A percentile compares a stretch with the other conserved stretches of the same genome.
These are phyloP conservation scores for Picochlorum costavermella DNA, from an alignment of 139 green algal genomes.

Conservation along the genomic window DNA sequence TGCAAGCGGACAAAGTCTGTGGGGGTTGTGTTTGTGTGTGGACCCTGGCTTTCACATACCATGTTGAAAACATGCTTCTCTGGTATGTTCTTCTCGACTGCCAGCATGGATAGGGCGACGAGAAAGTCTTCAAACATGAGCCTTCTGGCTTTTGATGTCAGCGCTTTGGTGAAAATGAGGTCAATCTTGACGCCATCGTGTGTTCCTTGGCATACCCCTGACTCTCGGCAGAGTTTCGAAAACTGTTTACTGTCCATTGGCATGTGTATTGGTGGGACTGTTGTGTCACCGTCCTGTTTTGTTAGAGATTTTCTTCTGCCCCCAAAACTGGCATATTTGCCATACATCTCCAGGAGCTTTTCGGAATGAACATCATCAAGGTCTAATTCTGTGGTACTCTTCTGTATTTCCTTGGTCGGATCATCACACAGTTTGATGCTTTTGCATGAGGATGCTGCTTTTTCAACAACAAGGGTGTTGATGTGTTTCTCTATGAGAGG, in stretches of 20 bases:
- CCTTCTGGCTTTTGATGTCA: background rate
- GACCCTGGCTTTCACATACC: background rate
- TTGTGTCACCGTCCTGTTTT: background rate
- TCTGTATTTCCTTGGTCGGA: background rate
- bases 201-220: background rate
- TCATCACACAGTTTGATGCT: constrained; percentile 2
- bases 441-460: background rate
- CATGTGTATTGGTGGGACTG: constrained; percentile 3
- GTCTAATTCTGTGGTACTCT: background rate
- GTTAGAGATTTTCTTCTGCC: background rate
- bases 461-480: no score
- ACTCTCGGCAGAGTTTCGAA: constrained; percentile 3
- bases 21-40: background rate
- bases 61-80: background rate
- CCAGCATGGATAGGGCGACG: constrained; percentile 1
- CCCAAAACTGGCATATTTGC: background rate
- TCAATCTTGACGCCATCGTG: background rate
- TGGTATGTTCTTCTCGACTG: background rate
- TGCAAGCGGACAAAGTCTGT: background rate
- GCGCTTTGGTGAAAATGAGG: constrained; percentile 9
- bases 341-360: background rate
- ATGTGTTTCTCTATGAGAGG: no score
- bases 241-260: constrained; percentile 14
- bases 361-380: background rate
- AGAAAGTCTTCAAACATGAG: constrained; percentile 14